Base-by-base conservation (phyloP, 2,329 filamentous ascomycete genomes). In the Sphaerulina populicola region DNA sequence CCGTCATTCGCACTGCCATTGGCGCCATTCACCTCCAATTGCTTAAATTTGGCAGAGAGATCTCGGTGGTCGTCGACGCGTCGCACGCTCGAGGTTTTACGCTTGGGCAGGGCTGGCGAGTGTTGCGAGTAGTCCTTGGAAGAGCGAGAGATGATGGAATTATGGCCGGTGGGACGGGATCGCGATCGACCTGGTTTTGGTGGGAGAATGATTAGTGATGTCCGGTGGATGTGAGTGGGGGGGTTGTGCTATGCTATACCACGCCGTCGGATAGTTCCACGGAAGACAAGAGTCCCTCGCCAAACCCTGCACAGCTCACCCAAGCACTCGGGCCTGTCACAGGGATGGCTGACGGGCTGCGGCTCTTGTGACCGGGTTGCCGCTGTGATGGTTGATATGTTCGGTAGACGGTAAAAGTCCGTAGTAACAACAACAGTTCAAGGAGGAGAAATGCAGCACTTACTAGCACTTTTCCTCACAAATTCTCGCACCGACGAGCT, bases 381-480 rank as follows among this genome's bases (percentile, higher is more conserved):
- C 18, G 18, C 4, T 18, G 18, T 18, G 18, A 18, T 18, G 18
- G 4, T 18, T 18, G 18, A 18, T 18, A 18, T 18, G 18, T 18
- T 18, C 18, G 18, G 18, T 18, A 18, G 18, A 18, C 18, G 18
- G 18, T 18, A 18, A 3, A 18, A 18, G 18, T 18, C 18, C 18
- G 27, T 31, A 9, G 6, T 41, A 7, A 23, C 21, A 18, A 41
- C 8, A 9, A 11, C 9, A 12, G 18, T 1, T 21, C 5, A 7
- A 27, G 23, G 6, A 6, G 23, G 23, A 23, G 2, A 18, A 12
- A 41, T 27, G 21, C 14, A 6, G 21, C 41, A 30, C 45, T 49
- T 43, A 49, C 46, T 49, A 14, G 30, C 38, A 49, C 46, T 49
- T 49, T 39, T 49, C 42, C 46, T 33, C 27, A 49, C 39, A 14